Conservation (phyloP, 805 yeast species). For the Saturnispora silvae region DNA sequence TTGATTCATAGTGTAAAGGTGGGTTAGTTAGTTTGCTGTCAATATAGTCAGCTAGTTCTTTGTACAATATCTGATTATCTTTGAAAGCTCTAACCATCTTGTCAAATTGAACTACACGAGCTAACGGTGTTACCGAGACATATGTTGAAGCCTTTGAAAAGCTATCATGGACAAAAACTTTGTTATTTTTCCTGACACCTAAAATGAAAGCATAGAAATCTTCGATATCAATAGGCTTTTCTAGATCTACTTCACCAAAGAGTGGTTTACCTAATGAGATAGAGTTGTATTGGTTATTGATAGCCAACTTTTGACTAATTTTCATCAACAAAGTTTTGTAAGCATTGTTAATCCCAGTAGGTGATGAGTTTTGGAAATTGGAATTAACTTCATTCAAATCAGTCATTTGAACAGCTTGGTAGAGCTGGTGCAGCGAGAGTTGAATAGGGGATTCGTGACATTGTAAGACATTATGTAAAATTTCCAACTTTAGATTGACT, state of each 20-base stretch:
- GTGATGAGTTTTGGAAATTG: conserved; percentile 16
- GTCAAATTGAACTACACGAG: conserved; percentile 27
- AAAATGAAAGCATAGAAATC: conserved; percentile 36
- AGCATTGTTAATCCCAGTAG: conserved; percentile 17
- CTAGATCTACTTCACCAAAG: conserved; percentile 16
- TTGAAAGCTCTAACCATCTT: conserved; percentile 23
- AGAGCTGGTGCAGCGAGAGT: conserved; percentile 30
- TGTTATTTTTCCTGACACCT: conserved; percentile 38
- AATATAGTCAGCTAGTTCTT: conserved; percentile 19
- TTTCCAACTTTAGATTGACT: conserved; percentile 26
- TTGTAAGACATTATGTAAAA: conserved; percentile 26
- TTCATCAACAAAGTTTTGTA: conserved; percentile 18
- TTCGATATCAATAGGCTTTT: conserved; percentile 17
- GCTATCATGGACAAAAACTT: conserved; percentile 23
- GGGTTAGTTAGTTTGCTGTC: conserved; percentile 6
- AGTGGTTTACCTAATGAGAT: conserved; percentile 20
- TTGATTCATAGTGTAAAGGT: not conserved
- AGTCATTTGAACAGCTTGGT: conserved; percentile 25
- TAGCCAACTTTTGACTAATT: conserved; percentile 14
- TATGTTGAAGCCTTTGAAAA: conserved; percentile 26
- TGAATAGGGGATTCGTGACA: conserved; percentile 32
- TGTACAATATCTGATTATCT: conserved; percentile 17
- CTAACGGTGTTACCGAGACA: conserved; percentile 34
- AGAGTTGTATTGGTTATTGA: conserved; percentile 23
- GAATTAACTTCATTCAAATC: conserved; percentile 23